Evolutionary conservation across 1,139 yeast species (phyloP), one percentile per base, ranked within the genome.

Genomic region (Eremothecium cymbalariae): DNA sequence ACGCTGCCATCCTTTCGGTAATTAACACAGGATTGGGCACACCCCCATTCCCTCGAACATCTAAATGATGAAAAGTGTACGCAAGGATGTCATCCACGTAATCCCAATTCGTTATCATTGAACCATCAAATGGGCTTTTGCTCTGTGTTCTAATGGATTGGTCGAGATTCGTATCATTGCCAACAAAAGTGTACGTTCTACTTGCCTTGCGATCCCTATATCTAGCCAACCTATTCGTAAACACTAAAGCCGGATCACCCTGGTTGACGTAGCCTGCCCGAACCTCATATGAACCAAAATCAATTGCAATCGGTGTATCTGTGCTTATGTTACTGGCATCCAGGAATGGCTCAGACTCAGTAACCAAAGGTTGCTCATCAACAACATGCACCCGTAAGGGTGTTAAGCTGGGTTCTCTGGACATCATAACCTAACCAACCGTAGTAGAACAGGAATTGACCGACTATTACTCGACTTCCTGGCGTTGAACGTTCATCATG

Each of bases 91-190:
- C 71, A 55, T 93, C 98, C 6, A 81, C 71, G 39, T 79, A 74
- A 40, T 93, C 98, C 97, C 98, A 93, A 56, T 88, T 90, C 18
- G 94, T 77, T 23, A 90, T 65, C 46, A 85, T 62, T 3, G 85
- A 72, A 0, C 95, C 95, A 57, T 93, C 98, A 53, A 72, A 90
- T 0, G 96, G 95, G 3, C 83, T 67, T 49, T 74, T 77, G 31
- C 84, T 71, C 32, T 80, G 77, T 18, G 83, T 69, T 43, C 78
- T 71, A 30, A 82, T 70, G 6, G 79, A 63, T 5, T 77, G 70
- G 50, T 88, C 97, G 19, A 83, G 55, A 51, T 68, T 74, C 8
- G 78, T 75, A 55, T 88, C 97, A 47, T 81, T 74, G 1, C 99
- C 99, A 3, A 85, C 77, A 40, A 84, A 67, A 0, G 93, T 74